A percentile compares a stretch with the other conserved stretches of the same genome.
Evolutionary conservation across 1,139 yeast genomes (phyloP).

Genomic region (Citeromyces hawaiiensis): DNA sequence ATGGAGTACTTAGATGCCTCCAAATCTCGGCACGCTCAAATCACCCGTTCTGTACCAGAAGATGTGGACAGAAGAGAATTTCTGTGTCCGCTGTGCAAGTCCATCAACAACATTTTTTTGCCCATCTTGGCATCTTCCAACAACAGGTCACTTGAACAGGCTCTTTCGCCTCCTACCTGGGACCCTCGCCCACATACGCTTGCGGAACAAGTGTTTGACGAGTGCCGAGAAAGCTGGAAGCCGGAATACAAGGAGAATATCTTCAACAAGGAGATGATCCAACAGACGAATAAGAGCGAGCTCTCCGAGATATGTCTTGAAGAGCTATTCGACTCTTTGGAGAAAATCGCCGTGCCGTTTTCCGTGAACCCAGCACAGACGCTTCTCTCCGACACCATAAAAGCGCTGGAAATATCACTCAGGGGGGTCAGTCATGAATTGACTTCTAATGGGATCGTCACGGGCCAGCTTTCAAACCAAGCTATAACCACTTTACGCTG

Average conservation of each 20-base stretch:
- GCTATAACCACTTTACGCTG: slow-evolving; percentile 44
- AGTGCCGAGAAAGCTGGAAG: not conserved
- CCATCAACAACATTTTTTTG: slow-evolving; percentile 70
- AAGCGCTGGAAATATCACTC: slow-evolving; percentile 51
- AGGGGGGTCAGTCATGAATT: slow-evolving; percentile 30
- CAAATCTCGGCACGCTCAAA: slow-evolving; percentile 43
- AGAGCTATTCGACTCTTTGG: not conserved
- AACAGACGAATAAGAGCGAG: not conserved
- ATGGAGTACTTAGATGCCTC: slow-evolving; percentile 43
- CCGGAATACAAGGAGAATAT: not conserved
- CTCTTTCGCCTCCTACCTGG: slow-evolving; percentile 1
- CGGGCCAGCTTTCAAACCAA: slow-evolving; percentile 49
- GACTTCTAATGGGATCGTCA: slow-evolving; percentile 24
- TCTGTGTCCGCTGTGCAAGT: slow-evolving; percentile 83
- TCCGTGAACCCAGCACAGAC: not conserved
- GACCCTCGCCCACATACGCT: not conserved
- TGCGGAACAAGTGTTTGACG: not conserved
- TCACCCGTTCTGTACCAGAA: slow-evolving; percentile 76
- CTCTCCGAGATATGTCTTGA: not conserved
- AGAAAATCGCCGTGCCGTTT: not conserved
- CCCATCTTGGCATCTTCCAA: slow-evolving; percentile 50
- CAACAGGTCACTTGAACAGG: slow-evolving; percentile 16
- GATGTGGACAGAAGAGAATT: slow-evolving; percentile 60
- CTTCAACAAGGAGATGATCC: not conserved
- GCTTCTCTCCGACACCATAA: slow-evolving; percentile 39